Base-by-base conservation (phyloP, 1,284 basidiomycete species). In the Gymnopus androsaceus region DNA sequence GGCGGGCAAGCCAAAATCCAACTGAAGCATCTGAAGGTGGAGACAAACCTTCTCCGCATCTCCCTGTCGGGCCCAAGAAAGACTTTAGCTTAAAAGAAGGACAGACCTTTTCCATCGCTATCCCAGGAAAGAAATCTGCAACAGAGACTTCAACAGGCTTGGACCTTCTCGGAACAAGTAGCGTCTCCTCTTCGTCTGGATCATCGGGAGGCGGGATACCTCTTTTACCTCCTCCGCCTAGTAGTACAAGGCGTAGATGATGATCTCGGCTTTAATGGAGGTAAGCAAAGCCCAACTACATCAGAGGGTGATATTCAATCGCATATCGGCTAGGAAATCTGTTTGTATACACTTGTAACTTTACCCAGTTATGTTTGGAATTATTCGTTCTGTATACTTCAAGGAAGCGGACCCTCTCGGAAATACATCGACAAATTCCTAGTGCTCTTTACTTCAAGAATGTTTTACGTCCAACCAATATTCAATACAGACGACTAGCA, bases 11-110 rank as follows among this genome's bases (percentile, higher is more conserved):
- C 41, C 72, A 83, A 54, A 85, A 87, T 61, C 84, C 85, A 5
- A 71, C 75, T 36, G 73, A 76, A 49, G 70, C 76, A 38, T 71
- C 73, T 21, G 64, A 58, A 41, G 66, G 69, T 28, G 73, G 75
- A 23, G 69, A 69, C 58, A 67, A 63, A 31, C 67, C 76, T 25
- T 85, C 83, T 38, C 82, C 85, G 14, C 83, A 84, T 63, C 60
- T 84, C 46, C 88, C 92, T 15, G 68, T 80, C 3, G 92, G 88
- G 2, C 93, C 91, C 1, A 94, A 94, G 77, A 92, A 93, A 70
- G 96, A 99, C 68, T 98, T 97, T 70, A 91, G 89, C 33, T 76
- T 99, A 63, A 98, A 98, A 69, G 94, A 95, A 66, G 97, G 97
- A 14, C 92, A 99, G 69, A 98, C 95, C 0, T 95, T 99, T 71